Base-by-base conservation (phyloP, 2,329 filamentous ascomycete genomes). In the Exophiala viscosa region DNA sequence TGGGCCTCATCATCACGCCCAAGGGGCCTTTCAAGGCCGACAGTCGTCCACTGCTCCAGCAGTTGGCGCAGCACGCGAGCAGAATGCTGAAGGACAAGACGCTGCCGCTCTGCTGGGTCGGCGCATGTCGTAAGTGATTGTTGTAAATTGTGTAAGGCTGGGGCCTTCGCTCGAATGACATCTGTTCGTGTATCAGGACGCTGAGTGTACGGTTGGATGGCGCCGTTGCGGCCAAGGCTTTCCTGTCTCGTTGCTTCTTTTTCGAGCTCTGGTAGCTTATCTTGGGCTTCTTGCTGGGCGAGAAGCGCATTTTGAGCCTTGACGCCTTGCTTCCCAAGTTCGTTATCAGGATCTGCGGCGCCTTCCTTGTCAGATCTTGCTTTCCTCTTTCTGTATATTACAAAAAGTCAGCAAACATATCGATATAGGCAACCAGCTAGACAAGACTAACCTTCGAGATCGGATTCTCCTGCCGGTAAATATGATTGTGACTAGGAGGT, bases 271-370 rank as follows among this genome's bases (percentile, higher is more conserved):
- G 38, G 33, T n/a, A 40, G 18, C 41, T 52, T 46, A n/a, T 23
- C 49, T 38, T 45, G 49, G 7, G 31, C 11, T n/a, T 52, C 11
- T n/a, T 32, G 23, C 14, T 46, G 38, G 42, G 33, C 49, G 3
- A 52, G 18, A 18, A 52, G 17, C 17, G 49, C 49, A 46, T 31
- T 52, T 33, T 46, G 32, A 33, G 35, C 49, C 34, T 44, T 52
- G 20, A 20, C n/a, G 14, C 31, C 17, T 20, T 51, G 36, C 4
- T 17, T 15, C 13, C 23, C 14, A n/a, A 38, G n/a, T 7, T 45
- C 35, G 3, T 46, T 14, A 3, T 32, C 42, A 5, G 20, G 13
- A 9, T 46, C 34, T 15, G 38, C 39, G 7, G 49, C 31, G 14
- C 11, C 9, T 14, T 8, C 41, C n/a, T 41, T 46, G 34, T 35